These are phyloP conservation scores for Boletus bicolor DNA, from an alignment of 768 basidiomycete genomes.

Conservation along the genomic window DNA sequence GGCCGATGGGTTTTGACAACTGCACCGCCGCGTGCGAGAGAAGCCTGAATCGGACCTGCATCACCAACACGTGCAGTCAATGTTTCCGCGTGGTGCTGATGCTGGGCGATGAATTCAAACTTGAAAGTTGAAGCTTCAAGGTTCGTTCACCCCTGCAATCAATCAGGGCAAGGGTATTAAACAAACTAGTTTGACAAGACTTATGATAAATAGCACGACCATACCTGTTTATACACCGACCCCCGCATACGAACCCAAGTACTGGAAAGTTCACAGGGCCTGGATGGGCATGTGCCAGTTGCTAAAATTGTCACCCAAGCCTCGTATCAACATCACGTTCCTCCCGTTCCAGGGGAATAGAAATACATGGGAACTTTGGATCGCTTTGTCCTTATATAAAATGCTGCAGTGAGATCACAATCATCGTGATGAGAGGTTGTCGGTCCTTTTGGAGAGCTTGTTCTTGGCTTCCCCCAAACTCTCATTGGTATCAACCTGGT, in stretches of 20 bases:
- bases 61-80: no score
- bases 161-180: neutral
- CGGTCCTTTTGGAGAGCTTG: neutral
- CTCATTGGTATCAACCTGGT: neutral
- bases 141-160: neutral
- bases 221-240: neutral
- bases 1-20: no score
- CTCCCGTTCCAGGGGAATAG: neutral
- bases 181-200: neutral
- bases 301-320: neutral
- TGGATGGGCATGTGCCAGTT: neutral
- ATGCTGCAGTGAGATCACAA: neutral
- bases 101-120: neutral
- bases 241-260: no score
- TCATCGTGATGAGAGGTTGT: neutral
- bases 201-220: neutral
- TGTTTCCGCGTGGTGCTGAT: no score
- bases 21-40: no score
- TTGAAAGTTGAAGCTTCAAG: neutral
- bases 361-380: slow-evolving; percentile 7
- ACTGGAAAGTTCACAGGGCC: neutral
- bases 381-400: neutral
- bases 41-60: no score
- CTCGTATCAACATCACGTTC: neutral
- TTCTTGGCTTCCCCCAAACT: neutral